These are phyloP conservation scores for Diatrype stigma DNA, from an alignment of 2,329 filamentous ascomycete species.

Conservation along the genomic window DNA sequence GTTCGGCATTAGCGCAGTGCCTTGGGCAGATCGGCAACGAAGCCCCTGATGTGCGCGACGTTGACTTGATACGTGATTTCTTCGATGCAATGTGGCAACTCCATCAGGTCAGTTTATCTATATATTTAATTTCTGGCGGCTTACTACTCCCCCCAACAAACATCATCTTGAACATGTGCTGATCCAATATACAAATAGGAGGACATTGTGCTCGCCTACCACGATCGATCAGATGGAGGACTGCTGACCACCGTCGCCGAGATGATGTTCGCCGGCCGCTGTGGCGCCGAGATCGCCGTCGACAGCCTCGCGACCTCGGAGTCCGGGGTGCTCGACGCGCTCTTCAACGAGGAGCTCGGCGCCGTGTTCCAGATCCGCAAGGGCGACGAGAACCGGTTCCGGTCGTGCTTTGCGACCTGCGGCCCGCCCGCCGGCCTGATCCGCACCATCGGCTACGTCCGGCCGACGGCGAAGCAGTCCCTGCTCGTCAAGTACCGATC, in stretches of 20 bases:
- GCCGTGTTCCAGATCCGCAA: constrained; percentile 93
- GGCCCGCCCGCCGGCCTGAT: constrained; percentile 79
- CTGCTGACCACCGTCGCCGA: constrained; percentile 86
- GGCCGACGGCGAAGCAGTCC: constrained; percentile 65
- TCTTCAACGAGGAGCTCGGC: constrained; percentile 96
- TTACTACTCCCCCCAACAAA: too few species aligned
- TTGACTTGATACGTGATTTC: constrained; percentile 79
- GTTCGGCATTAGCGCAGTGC: constrained; percentile 85
- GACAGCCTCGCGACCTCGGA: constrained; percentile 64
- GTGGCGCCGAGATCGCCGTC: constrained; percentile 79
- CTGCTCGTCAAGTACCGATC: constrained; percentile 71
- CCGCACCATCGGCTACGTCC: constrained; percentile 76
- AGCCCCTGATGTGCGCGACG: constrained; percentile 79
- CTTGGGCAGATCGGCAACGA: constrained; percentile 83
- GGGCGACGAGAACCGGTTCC: constrained; percentile 78
- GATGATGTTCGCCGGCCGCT: constrained; percentile 97
- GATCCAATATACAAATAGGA: constrained; percentile 30
- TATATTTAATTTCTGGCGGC: constrained; percentile 35
- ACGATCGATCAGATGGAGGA: constrained; percentile 91
- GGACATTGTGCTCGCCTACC: constrained; percentile 76
- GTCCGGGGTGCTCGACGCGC: constrained; percentile 64
- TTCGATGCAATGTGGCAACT: constrained; percentile 76
- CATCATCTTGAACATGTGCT: neutral
- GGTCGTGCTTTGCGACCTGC: constrained; percentile 84
- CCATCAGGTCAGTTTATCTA: too few species aligned